Evolutionary conservation across 225 moss, liverwort and hornwort species (phyloP), one percentile per base, ranked within the genome.

Genomic region (Physcomitrellopsis africana): DNA sequence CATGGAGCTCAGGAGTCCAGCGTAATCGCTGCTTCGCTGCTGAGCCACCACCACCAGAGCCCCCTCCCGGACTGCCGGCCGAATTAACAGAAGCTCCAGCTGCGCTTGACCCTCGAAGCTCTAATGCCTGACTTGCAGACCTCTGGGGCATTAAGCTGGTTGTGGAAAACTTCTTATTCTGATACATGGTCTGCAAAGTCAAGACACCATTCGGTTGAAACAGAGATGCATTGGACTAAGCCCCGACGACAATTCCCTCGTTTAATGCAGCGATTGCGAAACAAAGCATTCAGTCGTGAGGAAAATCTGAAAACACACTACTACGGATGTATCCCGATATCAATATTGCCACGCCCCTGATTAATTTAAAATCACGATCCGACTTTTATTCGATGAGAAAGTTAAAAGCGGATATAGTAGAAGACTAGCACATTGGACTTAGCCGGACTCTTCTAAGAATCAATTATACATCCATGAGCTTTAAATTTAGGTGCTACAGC

Each of bases 1-100:
- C 89, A 76, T 93, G 93, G 60, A 93, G 90, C 72, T 93, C 93
- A 29, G 93, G 93, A 3, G 90, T 93, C 93, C 93, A 93, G 63
- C 93, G 85, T 60, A 93, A 72, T 37, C 93, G 87, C 73, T 93
- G 93, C 60, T 93, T 93, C 5, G 89, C 91, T 23, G 91, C 85
- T 63, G 89, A 89, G 51, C 85, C 86, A 32, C 88, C 91, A 63
- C 85, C 85, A 48, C 87, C 89, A 51, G 85, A 83, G 75, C 83
- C 89, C 23, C 73, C 91, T 14, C 76, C 89, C 8, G 91, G 91
- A 70, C 91, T 91, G 42, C 89, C 93, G 24, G 83, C 93, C 43
- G 93, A 93, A 85, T 93, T 87, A 15, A 84, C 81, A 24, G 91
- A 86, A 45, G 79, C 91, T 62, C 81, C 89, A 43, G 82, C 86